These are phyloP conservation scores for Botrytis porri DNA, from an alignment of 2,329 filamentous ascomycete species.

Conservation along the genomic window DNA sequence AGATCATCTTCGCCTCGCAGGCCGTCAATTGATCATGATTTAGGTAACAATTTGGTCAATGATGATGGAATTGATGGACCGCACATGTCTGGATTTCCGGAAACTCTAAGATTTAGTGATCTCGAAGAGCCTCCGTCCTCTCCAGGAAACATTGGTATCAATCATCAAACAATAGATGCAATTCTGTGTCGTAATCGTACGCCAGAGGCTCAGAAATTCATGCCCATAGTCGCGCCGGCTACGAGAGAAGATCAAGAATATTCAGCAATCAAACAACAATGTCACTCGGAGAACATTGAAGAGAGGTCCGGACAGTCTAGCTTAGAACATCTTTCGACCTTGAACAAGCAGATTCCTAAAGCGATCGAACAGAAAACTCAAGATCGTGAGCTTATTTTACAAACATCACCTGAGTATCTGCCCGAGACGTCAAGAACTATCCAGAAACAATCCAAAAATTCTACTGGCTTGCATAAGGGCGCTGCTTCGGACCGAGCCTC, in stretches of 20 bases:
- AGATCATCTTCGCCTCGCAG: neutral
- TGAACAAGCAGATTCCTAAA: neutral
- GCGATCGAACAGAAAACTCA: neutral
- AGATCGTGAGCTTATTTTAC: neutral
- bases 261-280: neutral
- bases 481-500: neutral
- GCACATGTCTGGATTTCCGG: neutral
- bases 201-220: neutral
- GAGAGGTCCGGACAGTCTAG: neutral
- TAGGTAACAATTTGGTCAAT: neutral
- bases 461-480: neutral
- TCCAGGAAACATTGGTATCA: slow-evolving; percentile 23
- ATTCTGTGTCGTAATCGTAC: slow-evolving; percentile 23
- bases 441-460: neutral
- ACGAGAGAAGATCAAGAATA: neutral
- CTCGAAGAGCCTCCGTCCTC: slow-evolving; percentile 23
- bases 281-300: neutral
- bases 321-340: neutral
- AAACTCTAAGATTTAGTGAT: neutral
- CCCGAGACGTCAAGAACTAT: neutral
- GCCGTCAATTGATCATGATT: neutral
- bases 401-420: neutral
- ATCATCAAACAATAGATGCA: slow-evolving; percentile 28
- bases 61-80: neutral
- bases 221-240: neutral